These are phyloP conservation scores for Penicillium flavigenum DNA, from an alignment of 495 filamentous ascomycete species.

Conservation along the genomic window DNA sequence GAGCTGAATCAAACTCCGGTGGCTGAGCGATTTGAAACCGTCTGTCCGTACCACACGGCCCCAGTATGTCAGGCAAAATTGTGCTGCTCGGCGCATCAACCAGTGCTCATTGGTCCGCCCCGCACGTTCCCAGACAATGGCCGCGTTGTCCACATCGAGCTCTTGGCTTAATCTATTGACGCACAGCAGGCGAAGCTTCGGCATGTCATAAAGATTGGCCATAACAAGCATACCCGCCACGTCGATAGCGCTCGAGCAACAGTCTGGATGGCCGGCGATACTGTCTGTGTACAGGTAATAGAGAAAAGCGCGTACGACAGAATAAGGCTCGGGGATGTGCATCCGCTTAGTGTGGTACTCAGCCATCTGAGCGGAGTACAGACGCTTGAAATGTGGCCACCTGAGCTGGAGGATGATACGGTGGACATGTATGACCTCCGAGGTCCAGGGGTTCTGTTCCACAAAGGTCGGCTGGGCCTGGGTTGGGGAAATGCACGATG, in stretches of 20 bases:
- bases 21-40: conserved; percentile 78
- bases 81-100: conserved; percentile 81
- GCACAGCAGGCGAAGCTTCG: conserved; percentile 83
- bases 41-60: conserved; percentile 86
- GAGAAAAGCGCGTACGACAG: conserved; percentile 88
- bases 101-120: conserved; percentile 87
- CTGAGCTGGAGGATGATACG: conserved; percentile 88
- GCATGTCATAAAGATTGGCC: conserved; percentile 97
- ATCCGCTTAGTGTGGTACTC: conserved; percentile 95
- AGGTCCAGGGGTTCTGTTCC: conserved; percentile 61
- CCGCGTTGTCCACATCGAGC: conserved; percentile 90
- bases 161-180: conserved; percentile 84
- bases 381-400: conserved; percentile 92
- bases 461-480: conserved; percentile 59
- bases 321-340: conserved; percentile 96
- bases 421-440: conserved; percentile 86
- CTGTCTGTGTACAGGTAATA: conserved; percentile 97
- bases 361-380: conserved; percentile 90
- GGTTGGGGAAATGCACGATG: conserved; percentile 30
- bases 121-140: conserved; percentile 93
- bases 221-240: conserved; percentile 96
- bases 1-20: conserved; percentile 78
- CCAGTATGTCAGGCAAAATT: conserved; percentile 90
- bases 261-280: conserved; percentile 66
- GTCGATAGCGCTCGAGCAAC: conserved; percentile 70